Evolutionary conservation across 1,284 basidiomycete genomes (phyloP), one percentile per base, ranked within the genome.

Genomic region (Apiotrichum laibachii): DNA sequence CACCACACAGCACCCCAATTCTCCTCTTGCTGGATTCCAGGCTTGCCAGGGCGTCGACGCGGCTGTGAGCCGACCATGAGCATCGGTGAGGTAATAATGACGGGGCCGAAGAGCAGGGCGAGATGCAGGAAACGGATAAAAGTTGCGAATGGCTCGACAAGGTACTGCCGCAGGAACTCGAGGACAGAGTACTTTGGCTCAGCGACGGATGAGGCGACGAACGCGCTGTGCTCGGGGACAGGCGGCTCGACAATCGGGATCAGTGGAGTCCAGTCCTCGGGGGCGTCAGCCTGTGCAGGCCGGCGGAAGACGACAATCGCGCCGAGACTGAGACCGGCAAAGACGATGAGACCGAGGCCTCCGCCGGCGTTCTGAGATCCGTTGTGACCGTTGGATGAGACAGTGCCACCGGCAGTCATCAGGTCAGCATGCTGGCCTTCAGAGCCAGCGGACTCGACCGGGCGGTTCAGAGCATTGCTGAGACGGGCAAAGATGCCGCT

Each of bases 1-100:
- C 96, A 99, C 93, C 91, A 96, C 2, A 90, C 82, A 5, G 89
- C 89, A 55, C 92, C 89, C 87, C 88, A 89, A 67, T 85, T 83
- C 64, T 92, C 90, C 35, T 88, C 86, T 15, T 81, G 82, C 44
- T 73, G 72, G 0, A 65, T 68, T 35, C 69, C 63, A 13, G 83
- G 79, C 49, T 78, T 79, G 19, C 67, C 66, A 1, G 50, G 57
- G 5, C 66, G 61, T 16, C 66, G 53, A 18, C 68, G 67, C 15
- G 66, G 68, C 4, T 83, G 82, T 34, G 79, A 80, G 26, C 91
- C 94, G 18, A 97, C 77, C 26, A 95, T 81, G 16, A 98, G 80
- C 85, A 97, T 90, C 0, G 95, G 95, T 31, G 86, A 82, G 0
- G 86, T 82, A 49, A 96, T 53, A 54, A 99, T 85, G 59, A 98